Evolutionary conservation across 2,329 filamentous ascomycete species (phyloP).

Genomic region (Monosporascus ibericus): DNA sequence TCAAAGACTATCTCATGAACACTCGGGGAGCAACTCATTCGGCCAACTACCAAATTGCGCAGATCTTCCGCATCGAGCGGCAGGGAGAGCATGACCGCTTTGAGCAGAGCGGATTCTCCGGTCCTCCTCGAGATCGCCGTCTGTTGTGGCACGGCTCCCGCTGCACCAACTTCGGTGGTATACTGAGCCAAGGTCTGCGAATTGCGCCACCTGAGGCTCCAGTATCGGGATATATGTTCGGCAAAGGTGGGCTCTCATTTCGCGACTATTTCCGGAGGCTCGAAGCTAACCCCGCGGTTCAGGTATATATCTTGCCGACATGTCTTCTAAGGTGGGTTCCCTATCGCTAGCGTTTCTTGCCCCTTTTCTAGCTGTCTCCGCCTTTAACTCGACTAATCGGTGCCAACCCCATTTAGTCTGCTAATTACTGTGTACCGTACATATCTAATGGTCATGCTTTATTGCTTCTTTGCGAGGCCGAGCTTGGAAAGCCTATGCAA

Average conservation of each 20-base stretch:
- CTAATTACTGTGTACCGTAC: slow-evolving; percentile 63
- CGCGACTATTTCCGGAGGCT: no score
- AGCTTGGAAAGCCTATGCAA: slow-evolving; percentile 70
- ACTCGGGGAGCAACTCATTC: slow-evolving; percentile 64
- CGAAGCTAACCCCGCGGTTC: slow-evolving; percentile 46
- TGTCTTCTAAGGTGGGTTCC: slow-evolving; percentile 57
- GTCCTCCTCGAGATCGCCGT: slow-evolving; percentile 54
- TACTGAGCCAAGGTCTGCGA: slow-evolving; percentile 80
- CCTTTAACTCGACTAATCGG: background rate
- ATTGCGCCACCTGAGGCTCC: slow-evolving; percentile 84
- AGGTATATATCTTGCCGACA: slow-evolving; percentile 82
- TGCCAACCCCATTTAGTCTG: slow-evolving; percentile 40
- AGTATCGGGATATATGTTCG: slow-evolving; percentile 78
- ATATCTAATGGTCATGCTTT: slow-evolving; percentile 65
- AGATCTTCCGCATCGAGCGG: slow-evolving; percentile 81
- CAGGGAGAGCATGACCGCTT: slow-evolving; percentile 67
- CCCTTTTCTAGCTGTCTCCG: background rate
- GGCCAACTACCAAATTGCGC: slow-evolving; percentile 53
- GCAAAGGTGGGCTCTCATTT: slow-evolving; percentile 54
- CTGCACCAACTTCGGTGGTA: slow-evolving; percentile 79
- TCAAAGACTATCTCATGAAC: slow-evolving; percentile 60
- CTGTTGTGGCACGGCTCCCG: slow-evolving; percentile 86
- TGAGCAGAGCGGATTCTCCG: slow-evolving; percentile 46
- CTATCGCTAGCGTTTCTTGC: background rate
- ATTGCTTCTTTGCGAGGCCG: slow-evolving; percentile 77